These are phyloP conservation scores for Paraleonurus japonicus DNA, from an alignment of 257 asterid species.

Conservation along the genomic window DNA sequence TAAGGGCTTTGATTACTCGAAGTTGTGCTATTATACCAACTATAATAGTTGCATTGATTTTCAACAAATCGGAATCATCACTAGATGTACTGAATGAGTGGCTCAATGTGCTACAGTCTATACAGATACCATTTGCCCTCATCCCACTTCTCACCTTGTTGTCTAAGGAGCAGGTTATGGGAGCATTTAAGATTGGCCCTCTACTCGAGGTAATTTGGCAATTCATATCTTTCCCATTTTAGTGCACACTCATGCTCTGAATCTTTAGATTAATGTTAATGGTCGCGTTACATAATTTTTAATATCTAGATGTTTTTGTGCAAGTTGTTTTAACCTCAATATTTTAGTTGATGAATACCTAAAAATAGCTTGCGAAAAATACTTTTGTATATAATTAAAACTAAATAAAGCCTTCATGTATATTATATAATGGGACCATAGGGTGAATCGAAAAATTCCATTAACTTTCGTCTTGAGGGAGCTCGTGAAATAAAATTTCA, in stretches of 20 bases:
- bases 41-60: conserved; percentile 79
- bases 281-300: no score
- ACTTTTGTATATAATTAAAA: no score
- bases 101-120: conserved; percentile 94
- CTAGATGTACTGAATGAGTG: conserved; percentile 89
- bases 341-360: no score
- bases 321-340: no score
- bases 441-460: no score
- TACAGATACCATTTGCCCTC: conserved; percentile 96
- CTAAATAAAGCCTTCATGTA: no score
- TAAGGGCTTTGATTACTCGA: conserved; percentile 85
- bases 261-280: no score
- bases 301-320: no score
- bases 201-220: conserved; percentile 53
- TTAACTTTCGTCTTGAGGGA: no score
- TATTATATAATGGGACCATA: no score
- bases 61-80: conserved; percentile 84
- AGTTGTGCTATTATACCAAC: conserved; percentile 98
- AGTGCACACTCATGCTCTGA: conserved; percentile 5
- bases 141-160: conserved; percentile 97
- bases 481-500: no score
- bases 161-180: conserved; percentile 91
- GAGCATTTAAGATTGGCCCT: conserved; percentile 75
- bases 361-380: no score
- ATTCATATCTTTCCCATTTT: conserved; percentile 17